Evolutionary conservation across 768 basidiomycete genomes (phyloP).

Genomic region (Pisolithus albus): DNA sequence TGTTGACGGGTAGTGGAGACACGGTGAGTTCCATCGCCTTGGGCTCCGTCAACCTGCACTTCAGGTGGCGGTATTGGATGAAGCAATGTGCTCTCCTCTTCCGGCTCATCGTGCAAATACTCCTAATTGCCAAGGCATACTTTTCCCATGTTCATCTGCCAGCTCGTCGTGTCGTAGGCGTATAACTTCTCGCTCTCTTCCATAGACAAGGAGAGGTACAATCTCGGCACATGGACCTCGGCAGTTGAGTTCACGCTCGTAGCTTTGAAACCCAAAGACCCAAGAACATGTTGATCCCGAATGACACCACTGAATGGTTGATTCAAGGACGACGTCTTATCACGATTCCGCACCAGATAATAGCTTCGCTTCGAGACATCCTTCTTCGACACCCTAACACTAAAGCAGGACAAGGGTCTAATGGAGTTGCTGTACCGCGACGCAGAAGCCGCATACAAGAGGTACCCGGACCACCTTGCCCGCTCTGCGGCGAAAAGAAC

Average conservation of each 20-base stretch:
- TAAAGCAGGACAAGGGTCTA: background rate
- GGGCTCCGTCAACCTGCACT: constrained; percentile 18
- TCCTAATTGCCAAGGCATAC: constrained; percentile 28
- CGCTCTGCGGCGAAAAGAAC: background rate
- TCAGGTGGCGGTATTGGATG: constrained; percentile 10
- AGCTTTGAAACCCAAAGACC: background rate
- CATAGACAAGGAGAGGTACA: constrained; percentile 21
- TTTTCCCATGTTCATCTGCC: constrained; percentile 29
- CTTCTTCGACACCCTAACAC: background rate
- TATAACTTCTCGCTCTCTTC: constrained; percentile 27
- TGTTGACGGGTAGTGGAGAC: constrained; percentile 23
- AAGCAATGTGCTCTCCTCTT: constrained; percentile 21
- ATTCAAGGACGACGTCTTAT: background rate
- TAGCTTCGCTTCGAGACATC: background rate
- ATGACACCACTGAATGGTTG: constrained; percentile 3
- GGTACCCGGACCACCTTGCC: background rate
- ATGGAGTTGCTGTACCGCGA: background rate
- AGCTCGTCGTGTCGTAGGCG: constrained; percentile 27
- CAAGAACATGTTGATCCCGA: constrained; percentile 2
- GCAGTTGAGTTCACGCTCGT: constrained; percentile 3
- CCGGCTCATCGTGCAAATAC: constrained; percentile 26
- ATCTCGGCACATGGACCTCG: constrained; percentile 3
- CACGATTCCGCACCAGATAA: background rate
- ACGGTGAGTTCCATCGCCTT: constrained; percentile 25
- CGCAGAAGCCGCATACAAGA: background rate